Percentiles rank a stretch among this genome's conserved stretches.
phyloP scores from a whole-genome alignment of 2,329 filamentous ascomycete species.

The Nakataea oryzae region DNA sequence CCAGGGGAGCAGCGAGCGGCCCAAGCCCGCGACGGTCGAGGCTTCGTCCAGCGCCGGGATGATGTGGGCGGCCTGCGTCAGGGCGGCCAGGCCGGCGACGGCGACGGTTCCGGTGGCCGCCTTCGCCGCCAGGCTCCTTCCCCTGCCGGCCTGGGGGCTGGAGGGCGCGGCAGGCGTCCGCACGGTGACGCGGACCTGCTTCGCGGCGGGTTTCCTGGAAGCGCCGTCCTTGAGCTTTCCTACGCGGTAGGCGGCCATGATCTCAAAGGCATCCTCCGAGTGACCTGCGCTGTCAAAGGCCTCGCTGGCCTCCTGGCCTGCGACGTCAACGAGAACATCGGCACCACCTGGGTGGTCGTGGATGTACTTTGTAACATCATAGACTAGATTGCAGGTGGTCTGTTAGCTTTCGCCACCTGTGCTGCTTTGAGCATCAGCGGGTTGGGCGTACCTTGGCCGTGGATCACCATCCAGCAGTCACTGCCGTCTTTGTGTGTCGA shows the following conservation, averaged over 20 bases:
- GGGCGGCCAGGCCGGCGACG: not conserved
- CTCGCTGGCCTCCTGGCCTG: slow-evolving; percentile 35
- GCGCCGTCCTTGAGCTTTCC: slow-evolving; percentile 24
- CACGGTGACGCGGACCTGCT: not conserved
- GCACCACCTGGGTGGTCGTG: slow-evolving; percentile 84
- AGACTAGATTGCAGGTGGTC: slow-evolving; percentile 42
- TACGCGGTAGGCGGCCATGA: slow-evolving; percentile 20
- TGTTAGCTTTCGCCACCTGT: no score
- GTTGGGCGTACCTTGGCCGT: slow-evolving; percentile 39
- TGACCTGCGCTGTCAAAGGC: slow-evolving; percentile 80
- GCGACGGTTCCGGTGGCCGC: not conserved
- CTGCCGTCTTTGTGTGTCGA: slow-evolving; percentile 34
- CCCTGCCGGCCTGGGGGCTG: not conserved
- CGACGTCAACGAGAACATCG: slow-evolving; percentile 29
- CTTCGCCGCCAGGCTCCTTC: not conserved
- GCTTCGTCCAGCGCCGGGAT: not conserved
- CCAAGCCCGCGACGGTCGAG: not conserved
- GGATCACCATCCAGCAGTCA: slow-evolving; percentile 44
- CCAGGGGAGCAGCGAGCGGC: slow-evolving; percentile 11
- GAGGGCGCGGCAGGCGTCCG: not conserved
- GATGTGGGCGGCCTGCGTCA: not conserved
- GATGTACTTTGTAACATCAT: slow-evolving; percentile 87
- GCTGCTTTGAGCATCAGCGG: no score
- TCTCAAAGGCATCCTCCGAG: slow-evolving; percentile 48
- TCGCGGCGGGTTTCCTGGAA: slow-evolving; percentile 4